phyloP scores from a whole-genome alignment of 2,329 filamentous ascomycete species.

The Cercospora zeae-maydis region DNA sequence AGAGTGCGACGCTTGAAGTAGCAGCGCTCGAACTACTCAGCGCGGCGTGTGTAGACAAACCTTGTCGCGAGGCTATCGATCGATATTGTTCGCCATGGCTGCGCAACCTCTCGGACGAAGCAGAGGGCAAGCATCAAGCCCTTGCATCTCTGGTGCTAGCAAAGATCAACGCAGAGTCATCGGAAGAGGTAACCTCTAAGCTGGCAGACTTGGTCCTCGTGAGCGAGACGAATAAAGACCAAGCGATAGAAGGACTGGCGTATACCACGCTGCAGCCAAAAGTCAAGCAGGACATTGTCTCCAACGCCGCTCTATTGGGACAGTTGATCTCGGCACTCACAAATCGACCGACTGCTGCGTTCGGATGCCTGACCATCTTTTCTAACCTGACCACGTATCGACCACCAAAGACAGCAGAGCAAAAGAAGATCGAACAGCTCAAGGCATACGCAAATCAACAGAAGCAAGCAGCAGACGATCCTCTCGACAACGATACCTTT shows the following conservation, averaged over 20 bases:
- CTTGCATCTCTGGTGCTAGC: conserved; percentile 54
- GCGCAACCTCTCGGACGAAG: conserved; percentile 65
- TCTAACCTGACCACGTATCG: conserved; percentile 79
- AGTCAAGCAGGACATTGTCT: conserved; percentile 76
- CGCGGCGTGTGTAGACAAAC: conserved; percentile 79
- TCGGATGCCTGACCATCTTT: conserved; percentile 82
- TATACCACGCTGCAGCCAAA: conserved; percentile 83
- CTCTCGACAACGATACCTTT: conserved; percentile 70
- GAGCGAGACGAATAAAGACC: conserved; percentile 46
- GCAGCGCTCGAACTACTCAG: conserved; percentile 86
- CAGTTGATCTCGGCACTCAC: conserved; percentile 63
- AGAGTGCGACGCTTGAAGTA: conserved; percentile 80
- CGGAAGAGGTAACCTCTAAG: conserved; percentile 30
- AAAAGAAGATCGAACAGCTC: conserved; percentile 85
- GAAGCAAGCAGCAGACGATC: conserved; percentile 59
- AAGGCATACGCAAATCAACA: conserved; percentile 90
- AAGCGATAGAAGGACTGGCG: conserved; percentile 83
- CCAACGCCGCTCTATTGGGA: conserved; percentile 65
- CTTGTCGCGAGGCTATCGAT: conserved; percentile 77
- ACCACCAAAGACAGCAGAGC: conserved; percentile 76
- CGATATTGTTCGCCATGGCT: conserved; percentile 87
- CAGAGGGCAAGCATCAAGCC: conserved; percentile 34
- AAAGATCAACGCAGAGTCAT: conserved; percentile 41
- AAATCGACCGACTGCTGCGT: conserved; percentile 53
- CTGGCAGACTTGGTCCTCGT: conserved; percentile 34